phyloP scores from a whole-genome alignment of 2,329 filamentous ascomycete species.

The Fusarium graminum region DNA sequence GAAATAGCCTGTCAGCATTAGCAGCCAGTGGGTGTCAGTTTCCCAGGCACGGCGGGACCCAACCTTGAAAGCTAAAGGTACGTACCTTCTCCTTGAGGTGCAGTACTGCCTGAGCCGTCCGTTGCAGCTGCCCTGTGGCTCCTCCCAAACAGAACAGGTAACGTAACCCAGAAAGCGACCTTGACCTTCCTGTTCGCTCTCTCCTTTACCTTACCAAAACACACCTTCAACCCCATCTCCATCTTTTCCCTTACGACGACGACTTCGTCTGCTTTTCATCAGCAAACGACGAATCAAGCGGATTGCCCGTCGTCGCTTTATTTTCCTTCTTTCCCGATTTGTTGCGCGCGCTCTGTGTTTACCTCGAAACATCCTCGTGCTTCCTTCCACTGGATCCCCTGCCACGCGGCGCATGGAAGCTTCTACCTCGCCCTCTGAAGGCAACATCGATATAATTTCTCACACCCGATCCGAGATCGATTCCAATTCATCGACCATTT shows the following conservation, averaged over 20 bases:
- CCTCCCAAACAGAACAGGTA: slow-evolving; percentile 54
- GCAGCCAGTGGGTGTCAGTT: slow-evolving; percentile 23
- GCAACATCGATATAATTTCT: slow-evolving; percentile 45
- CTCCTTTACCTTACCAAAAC: slow-evolving; percentile 47
- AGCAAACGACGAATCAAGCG: slow-evolving; percentile 45
- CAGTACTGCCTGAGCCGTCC: slow-evolving; percentile 33
- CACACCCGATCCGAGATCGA: slow-evolving; percentile 48
- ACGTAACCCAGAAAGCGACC: slow-evolving; percentile 51
- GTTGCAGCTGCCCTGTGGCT: slow-evolving; percentile 35
- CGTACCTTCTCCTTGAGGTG: slow-evolving; percentile 27
- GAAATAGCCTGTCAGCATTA: slow-evolving; percentile 36
- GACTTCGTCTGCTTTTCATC: slow-evolving; percentile 46
- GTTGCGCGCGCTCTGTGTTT: slow-evolving; percentile 38
- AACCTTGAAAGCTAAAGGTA: slow-evolving; percentile 16
- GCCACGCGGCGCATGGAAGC: slow-evolving; percentile 57
- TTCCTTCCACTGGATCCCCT: slow-evolving; percentile 34
- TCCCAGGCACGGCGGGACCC: slow-evolving; percentile 11
- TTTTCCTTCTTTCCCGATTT: slow-evolving; percentile 37
- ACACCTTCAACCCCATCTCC: slow-evolving; percentile 41
- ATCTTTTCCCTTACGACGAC: slow-evolving; percentile 45
- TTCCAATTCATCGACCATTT: slow-evolving; percentile 23
- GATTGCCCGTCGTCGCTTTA: slow-evolving; percentile 39
- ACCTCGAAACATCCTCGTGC: slow-evolving; percentile 22
- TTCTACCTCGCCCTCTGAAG: slow-evolving; percentile 48
- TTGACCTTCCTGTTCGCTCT: slow-evolving; percentile 38